phyloP scores from a whole-genome alignment of 140 eudicot species.

The Ambrosia hybrid region DNA sequence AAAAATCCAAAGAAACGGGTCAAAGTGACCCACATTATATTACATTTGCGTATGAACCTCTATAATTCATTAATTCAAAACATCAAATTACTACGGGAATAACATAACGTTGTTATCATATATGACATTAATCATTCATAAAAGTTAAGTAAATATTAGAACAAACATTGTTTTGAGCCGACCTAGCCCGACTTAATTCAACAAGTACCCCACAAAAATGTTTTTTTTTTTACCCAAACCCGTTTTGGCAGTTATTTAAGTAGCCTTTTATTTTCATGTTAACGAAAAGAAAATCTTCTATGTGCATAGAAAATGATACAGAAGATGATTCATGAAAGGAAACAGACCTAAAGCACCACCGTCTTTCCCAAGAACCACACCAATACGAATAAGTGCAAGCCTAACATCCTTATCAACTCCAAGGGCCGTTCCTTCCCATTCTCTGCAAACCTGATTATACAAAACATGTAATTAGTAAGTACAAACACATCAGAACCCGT shows the following conservation, averaged over 20 bases:
- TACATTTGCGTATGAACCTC: background rate
- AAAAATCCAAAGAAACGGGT: too few relatives aligned
- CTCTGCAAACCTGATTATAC: slow-evolving; percentile 78
- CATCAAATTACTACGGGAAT: background rate
- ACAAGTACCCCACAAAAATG: background rate
- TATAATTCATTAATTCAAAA: background rate
- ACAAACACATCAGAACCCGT: too few relatives aligned
- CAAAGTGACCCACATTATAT: background rate
- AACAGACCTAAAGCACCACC: slow-evolving; percentile 93
- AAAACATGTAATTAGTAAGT: background rate
- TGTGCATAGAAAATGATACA: too few relatives aligned
- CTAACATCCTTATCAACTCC: slow-evolving; percentile 79
- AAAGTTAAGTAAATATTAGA: background rate
- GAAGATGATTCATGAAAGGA: too few relatives aligned
- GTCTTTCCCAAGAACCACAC: slow-evolving; percentile 93
- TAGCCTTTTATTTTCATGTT: background rate
- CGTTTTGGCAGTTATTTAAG: background rate
- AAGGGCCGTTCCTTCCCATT: slow-evolving; percentile 91
- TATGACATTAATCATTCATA: background rate
- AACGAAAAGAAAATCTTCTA: background rate
- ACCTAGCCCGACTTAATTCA: background rate
- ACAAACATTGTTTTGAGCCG: background rate
- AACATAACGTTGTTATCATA: background rate
- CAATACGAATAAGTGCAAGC: slow-evolving; percentile 81
- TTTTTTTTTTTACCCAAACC: too few relatives aligned